Evolutionary conservation across 78 protist species (phyloP).

Genomic region (Trichosphaerium sp.): DNA sequence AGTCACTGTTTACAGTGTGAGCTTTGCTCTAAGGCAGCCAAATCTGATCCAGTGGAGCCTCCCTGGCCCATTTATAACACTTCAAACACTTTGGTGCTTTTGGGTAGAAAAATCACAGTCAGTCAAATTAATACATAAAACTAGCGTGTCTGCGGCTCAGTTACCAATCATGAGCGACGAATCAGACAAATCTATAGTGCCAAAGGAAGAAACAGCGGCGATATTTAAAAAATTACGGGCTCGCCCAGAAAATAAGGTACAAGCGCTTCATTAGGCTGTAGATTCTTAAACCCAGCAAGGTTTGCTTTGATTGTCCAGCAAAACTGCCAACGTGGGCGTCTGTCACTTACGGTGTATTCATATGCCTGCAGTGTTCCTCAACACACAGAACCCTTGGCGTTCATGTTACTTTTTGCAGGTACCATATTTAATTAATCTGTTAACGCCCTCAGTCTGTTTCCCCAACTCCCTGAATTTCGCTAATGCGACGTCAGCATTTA

Average conservation of each 20-base stretch:
- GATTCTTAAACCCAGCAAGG: background rate
- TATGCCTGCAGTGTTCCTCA: conserved; percentile 74
- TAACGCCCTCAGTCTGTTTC: background rate
- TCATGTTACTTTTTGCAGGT: conserved; percentile 39
- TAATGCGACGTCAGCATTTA: background rate
- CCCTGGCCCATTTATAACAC: too few species aligned
- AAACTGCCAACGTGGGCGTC: conserved; percentile 78
- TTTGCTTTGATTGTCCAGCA: conserved; percentile 70
- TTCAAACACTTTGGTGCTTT: too few species aligned
- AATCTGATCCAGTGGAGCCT: too few species aligned
- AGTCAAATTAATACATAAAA: too few species aligned
- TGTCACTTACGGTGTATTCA: conserved; percentile 64
- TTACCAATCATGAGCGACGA: too few species aligned
- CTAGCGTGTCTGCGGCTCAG: too few species aligned
- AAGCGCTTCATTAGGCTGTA: background rate
- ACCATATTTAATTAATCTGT: background rate
- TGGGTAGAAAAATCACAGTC: too few species aligned
- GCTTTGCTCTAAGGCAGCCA: too few species aligned
- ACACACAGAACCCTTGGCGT: conserved; percentile 71
- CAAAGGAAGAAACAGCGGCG: background rate
- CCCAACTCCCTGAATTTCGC: background rate
- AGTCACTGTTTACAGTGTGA: too few species aligned
- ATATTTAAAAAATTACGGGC: background rate
- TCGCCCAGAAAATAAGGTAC: background rate
- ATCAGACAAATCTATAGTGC: too few species aligned